Evolutionary conservation across 495 filamentous ascomycete species (phyloP).

Genomic region (Aspergillus taichungensis): DNA sequence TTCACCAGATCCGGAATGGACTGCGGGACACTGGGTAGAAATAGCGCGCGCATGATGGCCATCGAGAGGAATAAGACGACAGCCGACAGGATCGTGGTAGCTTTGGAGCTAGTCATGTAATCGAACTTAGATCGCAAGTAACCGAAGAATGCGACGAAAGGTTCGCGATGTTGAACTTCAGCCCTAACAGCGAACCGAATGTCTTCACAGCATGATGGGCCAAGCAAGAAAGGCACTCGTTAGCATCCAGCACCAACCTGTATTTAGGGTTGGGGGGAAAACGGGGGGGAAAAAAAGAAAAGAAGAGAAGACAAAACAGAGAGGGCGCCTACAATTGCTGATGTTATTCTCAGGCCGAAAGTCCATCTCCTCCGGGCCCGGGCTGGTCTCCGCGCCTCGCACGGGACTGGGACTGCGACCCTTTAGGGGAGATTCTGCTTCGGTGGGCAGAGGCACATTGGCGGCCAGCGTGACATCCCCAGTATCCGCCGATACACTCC

Average conservation of each 20-base stretch:
- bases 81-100: constrained; percentile 55
- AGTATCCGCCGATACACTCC: constrained; percentile 24
- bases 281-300: too few species aligned
- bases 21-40: constrained; percentile 54
- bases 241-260: constrained; percentile 28
- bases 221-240: constrained; percentile 11
- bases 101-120: constrained; percentile 46
- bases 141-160: constrained; percentile 63
- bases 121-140: constrained; percentile 51
- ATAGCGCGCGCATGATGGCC: constrained; percentile 52
- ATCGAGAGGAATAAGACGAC: constrained; percentile 50
- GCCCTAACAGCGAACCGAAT: constrained; percentile 78
- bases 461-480: constrained; percentile 49
- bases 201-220: constrained; percentile 40
- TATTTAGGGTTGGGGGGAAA: not conserved
- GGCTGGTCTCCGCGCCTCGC: constrained; percentile 32
- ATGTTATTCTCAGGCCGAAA: constrained; percentile 34
- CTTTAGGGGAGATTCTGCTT: constrained; percentile 43
- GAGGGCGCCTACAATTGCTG: constrained; percentile 47
- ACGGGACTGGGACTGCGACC: constrained; percentile 15
- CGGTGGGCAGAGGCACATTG: constrained; percentile 46
- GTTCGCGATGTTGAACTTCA: constrained; percentile 81
- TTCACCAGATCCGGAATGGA: constrained; percentile 84
- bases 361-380: constrained; percentile 27
- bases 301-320: constrained; percentile 20